Evolutionary conservation across 768 basidiomycete species (phyloP).

Genomic region (Mycena floridula): DNA sequence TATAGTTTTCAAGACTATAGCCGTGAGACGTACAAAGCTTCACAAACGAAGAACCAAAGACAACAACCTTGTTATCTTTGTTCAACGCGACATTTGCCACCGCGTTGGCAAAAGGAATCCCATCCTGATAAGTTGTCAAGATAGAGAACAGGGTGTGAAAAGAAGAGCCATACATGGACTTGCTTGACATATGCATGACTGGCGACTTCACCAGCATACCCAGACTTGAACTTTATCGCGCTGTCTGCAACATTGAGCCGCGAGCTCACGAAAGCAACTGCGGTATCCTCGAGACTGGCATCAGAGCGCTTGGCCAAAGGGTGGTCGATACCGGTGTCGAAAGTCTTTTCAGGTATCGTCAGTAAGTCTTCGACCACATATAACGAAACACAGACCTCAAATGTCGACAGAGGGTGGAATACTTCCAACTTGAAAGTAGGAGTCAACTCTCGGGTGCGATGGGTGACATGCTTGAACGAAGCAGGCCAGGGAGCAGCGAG

Average conservation of each 20-base stretch:
- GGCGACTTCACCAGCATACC: slow-evolving; percentile 12
- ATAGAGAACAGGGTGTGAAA: neutral
- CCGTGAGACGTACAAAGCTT: slow-evolving; percentile 20
- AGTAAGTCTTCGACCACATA: neutral
- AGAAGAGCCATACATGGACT: slow-evolving; percentile 15
- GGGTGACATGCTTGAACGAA: slow-evolving; percentile 25
- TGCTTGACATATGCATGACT: slow-evolving; percentile 27
- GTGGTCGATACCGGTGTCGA: slow-evolving; percentile 18
- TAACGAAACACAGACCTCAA: slow-evolving; percentile 19
- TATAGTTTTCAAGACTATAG: no score
- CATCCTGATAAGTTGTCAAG: slow-evolving; percentile 12
- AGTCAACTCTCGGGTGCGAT: slow-evolving; percentile 22
- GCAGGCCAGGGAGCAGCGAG: slow-evolving; percentile 20
- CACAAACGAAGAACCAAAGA: slow-evolving; percentile 27
- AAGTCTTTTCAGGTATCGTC: slow-evolving; percentile 1
- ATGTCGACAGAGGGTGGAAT: slow-evolving; percentile 31
- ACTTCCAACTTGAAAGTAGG: slow-evolving; percentile 24
- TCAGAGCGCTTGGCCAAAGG: slow-evolving; percentile 13
- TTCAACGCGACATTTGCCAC: slow-evolving; percentile 29
- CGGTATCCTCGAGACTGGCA: slow-evolving; percentile 20
- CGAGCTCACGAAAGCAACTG: slow-evolving; percentile 21
- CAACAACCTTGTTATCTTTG: slow-evolving; percentile 18
- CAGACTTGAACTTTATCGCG: slow-evolving; percentile 14
- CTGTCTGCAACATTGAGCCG: slow-evolving; percentile 17
- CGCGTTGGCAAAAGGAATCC: slow-evolving; percentile 23